These are phyloP conservation scores for Nitzschia sp. DNA, from an alignment of 108 stramenopile genomes.

Conservation along the genomic window DNA sequence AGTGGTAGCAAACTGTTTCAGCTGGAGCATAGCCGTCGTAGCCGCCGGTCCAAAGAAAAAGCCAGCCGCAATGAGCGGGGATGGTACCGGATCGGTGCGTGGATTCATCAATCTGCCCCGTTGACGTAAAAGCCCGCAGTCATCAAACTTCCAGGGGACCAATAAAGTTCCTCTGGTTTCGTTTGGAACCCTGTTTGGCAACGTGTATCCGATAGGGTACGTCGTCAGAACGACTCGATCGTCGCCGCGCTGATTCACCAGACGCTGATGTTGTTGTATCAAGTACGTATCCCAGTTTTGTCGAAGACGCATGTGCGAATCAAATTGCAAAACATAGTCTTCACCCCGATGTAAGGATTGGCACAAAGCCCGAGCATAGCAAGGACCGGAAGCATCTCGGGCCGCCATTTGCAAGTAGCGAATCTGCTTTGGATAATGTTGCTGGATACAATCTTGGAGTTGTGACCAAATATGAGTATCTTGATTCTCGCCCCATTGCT, in stretches of 20 bases:
- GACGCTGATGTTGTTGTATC: constrained; percentile 38
- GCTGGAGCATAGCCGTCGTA: constrained; percentile 80
- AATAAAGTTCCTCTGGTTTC: constrained; percentile 61
- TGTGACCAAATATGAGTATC: neutral
- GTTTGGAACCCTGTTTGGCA: constrained; percentile 50
- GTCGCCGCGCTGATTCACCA: neutral
- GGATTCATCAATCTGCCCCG: constrained; percentile 54
- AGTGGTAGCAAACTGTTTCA: constrained; percentile 76
- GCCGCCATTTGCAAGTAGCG: constrained; percentile 49
- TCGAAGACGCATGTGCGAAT: constrained; percentile 90
- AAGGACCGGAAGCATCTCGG: constrained; percentile 80
- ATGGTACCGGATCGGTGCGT: constrained; percentile 36
- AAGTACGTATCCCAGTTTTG: constrained; percentile 72
- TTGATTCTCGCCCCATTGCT: no score
- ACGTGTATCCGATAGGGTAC: constrained; percentile 80
- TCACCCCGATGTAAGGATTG: constrained; percentile 83
- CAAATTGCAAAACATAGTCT: constrained; percentile 88
- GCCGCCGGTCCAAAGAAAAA: constrained; percentile 79
- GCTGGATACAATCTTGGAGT: neutral
- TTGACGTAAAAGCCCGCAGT: constrained; percentile 62
- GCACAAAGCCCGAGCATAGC: constrained; percentile 74
- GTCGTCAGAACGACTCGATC: constrained; percentile 63
- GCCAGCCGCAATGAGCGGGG: constrained; percentile 85
- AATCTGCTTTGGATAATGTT: constrained; percentile 34
- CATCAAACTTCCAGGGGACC: constrained; percentile 76